These are phyloP conservation scores for Pseudogymnoascus destructans DNA, from an alignment of 2,329 filamentous ascomycete species.

Conservation along the genomic window DNA sequence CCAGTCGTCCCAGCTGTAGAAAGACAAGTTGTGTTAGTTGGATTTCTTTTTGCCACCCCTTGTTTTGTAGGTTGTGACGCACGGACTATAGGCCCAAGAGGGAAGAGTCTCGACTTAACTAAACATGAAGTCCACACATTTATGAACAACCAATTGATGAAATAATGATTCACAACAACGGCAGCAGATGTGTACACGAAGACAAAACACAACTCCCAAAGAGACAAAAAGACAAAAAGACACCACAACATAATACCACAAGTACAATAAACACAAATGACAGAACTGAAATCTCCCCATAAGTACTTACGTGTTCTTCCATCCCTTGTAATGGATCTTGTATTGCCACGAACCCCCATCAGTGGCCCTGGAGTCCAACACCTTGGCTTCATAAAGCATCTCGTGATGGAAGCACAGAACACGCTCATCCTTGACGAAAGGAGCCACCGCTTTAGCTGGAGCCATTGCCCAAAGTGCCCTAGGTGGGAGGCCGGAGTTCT, in stretches of 20 bases:
- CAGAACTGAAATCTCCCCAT: background rate
- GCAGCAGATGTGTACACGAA: background rate
- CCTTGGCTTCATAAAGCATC: conserved; percentile 93
- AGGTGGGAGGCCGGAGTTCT: background rate
- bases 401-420: conserved; percentile 96
- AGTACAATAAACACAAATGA: background rate
- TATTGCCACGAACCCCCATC: conserved; percentile 66
- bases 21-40: background rate
- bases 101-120: background rate
- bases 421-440: conserved; percentile 63
- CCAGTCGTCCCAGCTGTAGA: conserved; percentile 85
- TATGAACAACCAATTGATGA: background rate
- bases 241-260: background rate
- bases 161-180: background rate
- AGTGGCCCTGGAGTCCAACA: conserved; percentile 63
- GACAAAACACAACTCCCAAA: background rate
- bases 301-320: conserved; percentile 78
- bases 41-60: background rate
- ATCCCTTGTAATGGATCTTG: conserved; percentile 96
- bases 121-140: background rate
- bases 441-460: conserved; percentile 21
- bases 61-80: background rate
- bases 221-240: background rate
- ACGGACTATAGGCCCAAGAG: background rate
- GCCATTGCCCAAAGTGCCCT: conserved; percentile 18